Conservation (phyloP, 2,329 filamentous ascomycete species). For the Coniochaeta sp. region DNA sequence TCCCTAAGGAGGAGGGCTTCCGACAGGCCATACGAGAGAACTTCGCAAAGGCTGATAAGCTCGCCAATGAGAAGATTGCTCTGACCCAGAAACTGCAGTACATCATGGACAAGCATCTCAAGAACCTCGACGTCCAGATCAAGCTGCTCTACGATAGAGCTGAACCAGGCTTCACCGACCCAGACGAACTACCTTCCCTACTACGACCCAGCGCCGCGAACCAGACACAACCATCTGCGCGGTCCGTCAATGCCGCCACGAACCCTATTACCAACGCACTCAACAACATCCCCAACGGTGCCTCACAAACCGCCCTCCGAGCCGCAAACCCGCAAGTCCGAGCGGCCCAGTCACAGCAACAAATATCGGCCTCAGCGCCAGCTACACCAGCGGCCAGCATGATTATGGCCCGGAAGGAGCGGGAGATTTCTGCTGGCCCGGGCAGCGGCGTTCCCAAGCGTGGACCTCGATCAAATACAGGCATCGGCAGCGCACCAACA, state of each 20-base stretch:
- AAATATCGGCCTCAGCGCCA: conserved; percentile 48
- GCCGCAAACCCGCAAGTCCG: conserved; percentile 39
- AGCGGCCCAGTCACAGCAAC: conserved; percentile 37
- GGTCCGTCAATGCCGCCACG: conserved; percentile 35
- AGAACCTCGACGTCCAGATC: conserved; percentile 55
- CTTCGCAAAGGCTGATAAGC: conserved; percentile 59
- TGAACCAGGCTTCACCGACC: conserved; percentile 55
- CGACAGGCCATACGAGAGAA: conserved; percentile 60
- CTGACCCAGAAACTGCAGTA: conserved; percentile 58
- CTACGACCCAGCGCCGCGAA: conserved; percentile 52
- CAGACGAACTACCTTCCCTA: conserved; percentile 56
- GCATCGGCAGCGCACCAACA: conserved; percentile 38
- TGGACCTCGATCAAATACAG: conserved; percentile 39
- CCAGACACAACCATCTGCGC: conserved; percentile 31
- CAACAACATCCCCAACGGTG: conserved; percentile 28
- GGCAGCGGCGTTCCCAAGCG: conserved; percentile 41
- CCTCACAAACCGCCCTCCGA: conserved; percentile 35
- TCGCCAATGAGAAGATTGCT: conserved; percentile 69
- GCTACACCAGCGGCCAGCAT: conserved; percentile 55
- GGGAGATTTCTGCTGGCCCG: conserved; percentile 55
- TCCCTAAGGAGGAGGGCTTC: conserved; percentile 68
- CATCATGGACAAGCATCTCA: conserved; percentile 56
- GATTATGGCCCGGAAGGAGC: conserved; percentile 47
- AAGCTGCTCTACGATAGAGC: conserved; percentile 54
- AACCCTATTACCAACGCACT: conserved; percentile 29